A percentile compares a stretch with the other conserved stretches of the same genome.
Conservation (phyloP, 2,329 filamentous ascomycete species). For the Fusarium nodosum region DNA sequence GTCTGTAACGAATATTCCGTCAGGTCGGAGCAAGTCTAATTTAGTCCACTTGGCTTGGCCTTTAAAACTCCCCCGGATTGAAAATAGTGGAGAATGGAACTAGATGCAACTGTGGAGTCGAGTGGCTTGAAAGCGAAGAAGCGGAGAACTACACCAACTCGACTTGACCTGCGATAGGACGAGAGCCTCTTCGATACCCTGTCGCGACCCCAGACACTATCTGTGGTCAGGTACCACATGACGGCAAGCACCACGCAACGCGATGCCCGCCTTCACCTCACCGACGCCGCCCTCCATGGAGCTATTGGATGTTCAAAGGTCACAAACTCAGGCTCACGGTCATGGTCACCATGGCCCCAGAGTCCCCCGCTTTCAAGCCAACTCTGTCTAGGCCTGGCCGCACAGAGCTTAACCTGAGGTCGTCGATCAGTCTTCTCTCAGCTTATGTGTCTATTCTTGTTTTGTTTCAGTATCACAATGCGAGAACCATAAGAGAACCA, state of each 20-base stretch:
- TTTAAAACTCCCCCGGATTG: slow-evolving; percentile 40
- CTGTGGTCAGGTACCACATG: slow-evolving; percentile 44
- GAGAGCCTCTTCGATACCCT: slow-evolving; percentile 31
- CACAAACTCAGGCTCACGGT: slow-evolving; percentile 44
- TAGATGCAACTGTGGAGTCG: slow-evolving; percentile 14
- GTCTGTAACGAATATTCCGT: slow-evolving; percentile 11
- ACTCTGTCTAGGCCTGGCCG: not conserved
- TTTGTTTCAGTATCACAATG: not conserved
- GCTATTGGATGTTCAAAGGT: slow-evolving; percentile 42
- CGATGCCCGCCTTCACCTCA: slow-evolving; percentile 43
- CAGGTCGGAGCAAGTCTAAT: slow-evolving; percentile 1
- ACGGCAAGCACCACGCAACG: slow-evolving; percentile 36
- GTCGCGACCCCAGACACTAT: slow-evolving; percentile 41
- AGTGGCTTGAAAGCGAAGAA: slow-evolving; percentile 19
- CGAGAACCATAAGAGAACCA: slow-evolving; percentile 1
- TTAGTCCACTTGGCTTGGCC: slow-evolving; percentile 13
- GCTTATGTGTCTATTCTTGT: not conserved
- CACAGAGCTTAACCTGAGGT: slow-evolving; percentile 15
- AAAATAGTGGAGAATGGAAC: slow-evolving; percentile 36
- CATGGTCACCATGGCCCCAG: slow-evolving; percentile 17
- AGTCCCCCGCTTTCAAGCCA: slow-evolving; percentile 34
- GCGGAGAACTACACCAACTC: slow-evolving; percentile 25
- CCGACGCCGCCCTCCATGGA: slow-evolving; percentile 44
- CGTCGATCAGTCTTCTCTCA: slow-evolving; percentile 24
- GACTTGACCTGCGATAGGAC: slow-evolving; percentile 34